These are phyloP conservation scores for Chalciporus sp. DNA, from an alignment of 1,284 basidiomycete species.

Conservation along the genomic window DNA sequence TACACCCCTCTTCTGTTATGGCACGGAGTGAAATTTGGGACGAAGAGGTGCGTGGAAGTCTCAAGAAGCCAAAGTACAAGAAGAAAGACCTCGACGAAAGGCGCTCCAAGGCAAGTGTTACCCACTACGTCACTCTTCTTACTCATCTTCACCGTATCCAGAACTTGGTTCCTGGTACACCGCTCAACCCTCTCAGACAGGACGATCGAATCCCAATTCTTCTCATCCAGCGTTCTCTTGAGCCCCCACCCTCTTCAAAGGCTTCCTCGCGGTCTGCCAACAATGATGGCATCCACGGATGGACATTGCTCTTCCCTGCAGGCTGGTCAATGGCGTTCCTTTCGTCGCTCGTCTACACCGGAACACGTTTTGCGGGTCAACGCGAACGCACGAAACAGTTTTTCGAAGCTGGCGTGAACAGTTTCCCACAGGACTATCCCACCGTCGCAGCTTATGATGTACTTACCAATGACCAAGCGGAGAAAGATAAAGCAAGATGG, in stretches of 20 bases:
- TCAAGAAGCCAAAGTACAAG: conserved; percentile 70
- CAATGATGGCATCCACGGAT: conserved; percentile 67
- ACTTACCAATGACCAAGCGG: conserved; percentile 50
- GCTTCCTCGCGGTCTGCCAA: conserved; percentile 22
- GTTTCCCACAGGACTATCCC: conserved; percentile 86
- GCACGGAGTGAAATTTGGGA: conserved; percentile 79
- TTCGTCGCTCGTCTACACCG: conserved; percentile 77
- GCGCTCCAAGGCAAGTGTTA: conserved; percentile 59
- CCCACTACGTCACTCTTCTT: neutral
- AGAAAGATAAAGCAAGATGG: conserved; percentile 66
- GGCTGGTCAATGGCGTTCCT: conserved; percentile 91
- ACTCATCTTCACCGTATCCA: conserved; percentile 31
- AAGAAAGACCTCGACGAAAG: conserved; percentile 86
- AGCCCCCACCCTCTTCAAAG: conserved; percentile 34
- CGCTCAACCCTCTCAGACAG: conserved; percentile 61
- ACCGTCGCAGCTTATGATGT: conserved; percentile 52
- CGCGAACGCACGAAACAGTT: conserved; percentile 74
- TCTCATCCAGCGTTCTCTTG: conserved; percentile 79
- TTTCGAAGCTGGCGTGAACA: conserved; percentile 74
- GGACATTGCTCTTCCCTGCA: conserved; percentile 80
- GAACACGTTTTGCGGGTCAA: conserved; percentile 80
- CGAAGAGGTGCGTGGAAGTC: conserved; percentile 46
- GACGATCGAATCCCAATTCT: conserved; percentile 84
- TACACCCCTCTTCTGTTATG: conserved; percentile 60
- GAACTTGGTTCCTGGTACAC: conserved; percentile 77